Evolutionary conservation across 2,329 filamentous ascomycete genomes (phyloP).

Genomic region (Davidsoniella virescens): DNA sequence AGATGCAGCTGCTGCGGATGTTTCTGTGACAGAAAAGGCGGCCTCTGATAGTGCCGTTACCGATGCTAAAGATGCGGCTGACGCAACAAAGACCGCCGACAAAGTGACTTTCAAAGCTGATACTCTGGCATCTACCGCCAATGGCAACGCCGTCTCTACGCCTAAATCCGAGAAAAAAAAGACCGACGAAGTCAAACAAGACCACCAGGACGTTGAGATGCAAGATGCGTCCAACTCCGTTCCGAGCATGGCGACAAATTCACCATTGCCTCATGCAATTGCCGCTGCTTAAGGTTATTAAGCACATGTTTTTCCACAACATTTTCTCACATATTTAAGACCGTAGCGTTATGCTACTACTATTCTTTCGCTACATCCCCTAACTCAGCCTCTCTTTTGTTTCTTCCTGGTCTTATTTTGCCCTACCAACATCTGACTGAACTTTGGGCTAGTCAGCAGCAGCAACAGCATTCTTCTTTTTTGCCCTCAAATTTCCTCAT

Average conservation of each 20-base stretch:
- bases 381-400: no score
- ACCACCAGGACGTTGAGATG: conserved; percentile 36
- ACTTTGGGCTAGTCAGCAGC: no score
- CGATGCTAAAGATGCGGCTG: not conserved
- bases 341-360: no score
- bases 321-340: no score
- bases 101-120: conserved; percentile 20
- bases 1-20: conserved; percentile 27
- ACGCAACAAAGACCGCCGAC: conserved; percentile 13
- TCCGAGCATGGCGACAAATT: conserved; percentile 34
- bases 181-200: conserved; percentile 29
- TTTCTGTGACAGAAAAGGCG: conserved; percentile 21
- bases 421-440: no score
- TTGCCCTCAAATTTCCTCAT: no score
- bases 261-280: conserved; percentile 33
- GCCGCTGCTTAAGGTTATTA: conserved; percentile 22
- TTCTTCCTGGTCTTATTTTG: no score
- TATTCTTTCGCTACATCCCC: no score
- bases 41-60: not conserved
- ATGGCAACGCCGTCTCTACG: no score
- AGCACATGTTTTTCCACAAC: no score
- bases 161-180: conserved; percentile 31
- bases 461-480: no score
- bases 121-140: not conserved
- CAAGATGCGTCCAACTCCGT: conserved; percentile 37